Conservation (phyloP, 1,284 basidiomycete genomes). For the Hymenochaete sp. region DNA sequence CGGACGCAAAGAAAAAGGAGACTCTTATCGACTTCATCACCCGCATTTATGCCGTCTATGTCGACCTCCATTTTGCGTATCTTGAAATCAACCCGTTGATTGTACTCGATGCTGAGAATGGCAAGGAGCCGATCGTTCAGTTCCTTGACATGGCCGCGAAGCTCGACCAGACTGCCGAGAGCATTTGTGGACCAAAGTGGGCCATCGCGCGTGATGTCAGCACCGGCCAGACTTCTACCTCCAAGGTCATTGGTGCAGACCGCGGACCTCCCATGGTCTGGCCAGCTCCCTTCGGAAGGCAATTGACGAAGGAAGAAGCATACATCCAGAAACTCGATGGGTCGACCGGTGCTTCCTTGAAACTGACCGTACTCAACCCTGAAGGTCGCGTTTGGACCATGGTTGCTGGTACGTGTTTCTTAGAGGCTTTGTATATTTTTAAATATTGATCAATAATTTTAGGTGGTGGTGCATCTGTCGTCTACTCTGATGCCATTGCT, state of each 20-base stretch:
- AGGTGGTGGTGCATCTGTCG: slow-evolving; percentile 62
- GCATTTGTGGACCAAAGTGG: slow-evolving; percentile 98
- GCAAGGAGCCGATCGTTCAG: slow-evolving; percentile 74
- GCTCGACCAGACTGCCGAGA: slow-evolving; percentile 98
- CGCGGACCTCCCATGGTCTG: slow-evolving; percentile 98
- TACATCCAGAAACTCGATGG: slow-evolving; percentile 98
- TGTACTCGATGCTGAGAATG: slow-evolving; percentile 77
- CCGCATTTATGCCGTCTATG: slow-evolving; percentile 95
- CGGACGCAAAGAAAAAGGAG: slow-evolving; percentile 69
- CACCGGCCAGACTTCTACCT: slow-evolving; percentile 46
- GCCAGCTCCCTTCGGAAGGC: slow-evolving; percentile 97
- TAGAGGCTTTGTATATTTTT: not conserved
- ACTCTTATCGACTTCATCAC: slow-evolving; percentile 89
- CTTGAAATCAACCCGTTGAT: slow-evolving; percentile 99
- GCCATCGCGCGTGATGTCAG: slow-evolving; percentile 90
- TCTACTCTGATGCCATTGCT: slow-evolving; percentile 93
- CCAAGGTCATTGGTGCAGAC: slow-evolving; percentile 65
- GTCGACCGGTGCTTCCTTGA: slow-evolving; percentile 96
- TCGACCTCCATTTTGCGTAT: slow-evolving; percentile 96
- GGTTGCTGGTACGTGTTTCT: slow-evolving; percentile 73
- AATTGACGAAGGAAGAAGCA: slow-evolving; percentile 97
- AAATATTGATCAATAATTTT: not conserved
- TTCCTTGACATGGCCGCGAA: slow-evolving; percentile 99
- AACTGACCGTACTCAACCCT: slow-evolving; percentile 93
- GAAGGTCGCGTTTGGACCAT: slow-evolving; percentile 98